Base-by-base conservation (phyloP, 2,329 filamentous ascomycete species). In the Cladosporium sp. region DNA sequence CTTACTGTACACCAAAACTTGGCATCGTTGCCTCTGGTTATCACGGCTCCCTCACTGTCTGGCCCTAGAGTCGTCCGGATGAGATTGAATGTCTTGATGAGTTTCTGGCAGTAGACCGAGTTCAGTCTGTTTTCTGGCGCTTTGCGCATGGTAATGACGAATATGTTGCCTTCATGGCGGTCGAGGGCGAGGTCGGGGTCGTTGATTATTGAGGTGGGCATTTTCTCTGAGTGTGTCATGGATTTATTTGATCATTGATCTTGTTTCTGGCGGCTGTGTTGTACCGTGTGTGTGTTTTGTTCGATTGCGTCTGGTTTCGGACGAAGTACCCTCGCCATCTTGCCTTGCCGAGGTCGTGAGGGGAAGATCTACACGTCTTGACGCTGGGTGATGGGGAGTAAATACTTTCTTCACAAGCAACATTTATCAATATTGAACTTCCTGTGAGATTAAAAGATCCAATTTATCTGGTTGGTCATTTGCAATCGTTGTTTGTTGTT, bases 111-210 rank as follows among this genome's bases (percentile, higher is more conserved):
- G 61, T 78, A 82, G 7, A 68, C 70, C 15, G 75, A 73, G 64
- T 80, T 81, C 50, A 83, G 66, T 20, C 81, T 74, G 66, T 84
- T 84, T 66, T 83, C 81, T 1, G 80, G 80, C 9, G 77, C 72
- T 63, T 82, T 82, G 54, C 79, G 75, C 75, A 84, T 79, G 8
- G 80, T 82, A 51, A 84, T 75, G 55, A 83, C 72, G 66, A 80
- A 82, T 62, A 81, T 70, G 60, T 78, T 76, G 62, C 74, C 76
- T 59, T 65, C 61, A 68, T 79, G 68, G 57, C 76, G 76, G 57
- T 77, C 75, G 34, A 82, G 69, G 5, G 74, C 72, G 36, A 82
- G 71, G 60, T 80, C 75, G 47, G 63, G 60, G 43, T 71, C 71
- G 64, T 79, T 65, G 61, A 71, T 70, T 43, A 72, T 65, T n/a